Conservation (phyloP, 176 grass and related monocot genomes). For the Oryza rufipogon region DNA sequence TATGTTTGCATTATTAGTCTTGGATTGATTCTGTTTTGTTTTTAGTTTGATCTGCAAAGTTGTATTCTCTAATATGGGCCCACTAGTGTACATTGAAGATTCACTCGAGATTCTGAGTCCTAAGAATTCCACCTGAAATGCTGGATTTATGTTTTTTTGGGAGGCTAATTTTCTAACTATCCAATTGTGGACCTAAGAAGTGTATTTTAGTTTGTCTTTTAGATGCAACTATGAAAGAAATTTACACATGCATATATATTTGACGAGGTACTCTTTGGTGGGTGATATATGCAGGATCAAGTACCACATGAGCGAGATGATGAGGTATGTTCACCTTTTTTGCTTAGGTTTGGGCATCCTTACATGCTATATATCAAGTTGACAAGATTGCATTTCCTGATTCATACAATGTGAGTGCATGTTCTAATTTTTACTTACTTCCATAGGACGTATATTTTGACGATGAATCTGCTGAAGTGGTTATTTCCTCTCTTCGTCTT, state of each 20-base stretch:
- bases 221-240: background rate
- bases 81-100: constrained; percentile 10
- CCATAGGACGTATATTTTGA: constrained; percentile 97
- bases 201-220: background rate
- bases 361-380: background rate
- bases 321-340: constrained; percentile 58
- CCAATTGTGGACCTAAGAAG: background rate
- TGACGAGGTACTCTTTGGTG: constrained; percentile 27
- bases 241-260: background rate
- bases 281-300: constrained; percentile 73
- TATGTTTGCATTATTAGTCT: too few species aligned
- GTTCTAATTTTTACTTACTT: constrained; percentile 28
- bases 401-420: background rate
- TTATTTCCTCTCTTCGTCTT: constrained; percentile 86
- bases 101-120: background rate
- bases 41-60: constrained; percentile 1
- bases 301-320: constrained; percentile 77
- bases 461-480: constrained; percentile 94
- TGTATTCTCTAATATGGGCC: background rate
- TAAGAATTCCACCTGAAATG: background rate
- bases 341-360: constrained; percentile 33
- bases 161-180: background rate
- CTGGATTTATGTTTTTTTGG: background rate
- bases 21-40: constrained; percentile 11
- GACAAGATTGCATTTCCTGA: constrained; percentile 16